Percentiles rank a stretch among this genome's conserved stretches.
These are phyloP conservation scores for Daldinia eschscholtzii DNA, from an alignment of 2,329 filamentous ascomycete species.

Conservation along the genomic window DNA sequence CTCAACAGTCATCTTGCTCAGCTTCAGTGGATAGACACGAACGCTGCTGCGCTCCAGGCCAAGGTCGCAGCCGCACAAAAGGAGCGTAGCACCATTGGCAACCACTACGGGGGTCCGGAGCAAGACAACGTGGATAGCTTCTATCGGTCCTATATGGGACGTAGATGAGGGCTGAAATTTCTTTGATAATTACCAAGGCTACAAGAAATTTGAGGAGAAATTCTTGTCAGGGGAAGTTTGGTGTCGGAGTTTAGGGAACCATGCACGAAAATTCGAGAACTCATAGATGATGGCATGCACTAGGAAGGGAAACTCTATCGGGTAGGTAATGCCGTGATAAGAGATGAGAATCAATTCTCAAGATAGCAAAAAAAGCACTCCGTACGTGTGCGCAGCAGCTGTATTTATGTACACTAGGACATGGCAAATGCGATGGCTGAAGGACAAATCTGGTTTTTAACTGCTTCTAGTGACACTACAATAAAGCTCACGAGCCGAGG, in stretches of 20 bases:
- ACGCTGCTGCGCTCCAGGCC: slow-evolving; percentile 81
- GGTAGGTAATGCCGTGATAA: slow-evolving; percentile 26
- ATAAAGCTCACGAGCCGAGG: slow-evolving; percentile 26
- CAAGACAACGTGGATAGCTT: slow-evolving; percentile 87
- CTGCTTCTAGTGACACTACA: slow-evolving; percentile 22
- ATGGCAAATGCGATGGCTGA: slow-evolving; percentile 37
- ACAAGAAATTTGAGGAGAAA: background rate
- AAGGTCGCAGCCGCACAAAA: slow-evolving; percentile 89
- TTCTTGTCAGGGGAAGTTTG: slow-evolving; percentile 17
- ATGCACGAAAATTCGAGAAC: slow-evolving; percentile 25
- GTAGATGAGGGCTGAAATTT: slow-evolving; percentile 53
- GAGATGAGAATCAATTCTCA: slow-evolving; percentile 38
- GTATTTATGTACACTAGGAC: slow-evolving; percentile 51
- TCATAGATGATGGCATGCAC: slow-evolving; percentile 22
- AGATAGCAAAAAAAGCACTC: slow-evolving; percentile 36
- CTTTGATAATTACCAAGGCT: slow-evolving; percentile 1
- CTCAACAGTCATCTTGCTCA: slow-evolving; percentile 93
- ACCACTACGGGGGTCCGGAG: slow-evolving; percentile 70
- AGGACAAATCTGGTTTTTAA: slow-evolving; percentile 32
- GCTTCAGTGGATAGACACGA: slow-evolving; percentile 92
- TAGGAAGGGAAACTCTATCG: slow-evolving; percentile 22
- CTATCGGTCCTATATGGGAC: slow-evolving; percentile 87
- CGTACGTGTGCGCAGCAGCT: slow-evolving; percentile 29
- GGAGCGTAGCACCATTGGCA: slow-evolving; percentile 73
- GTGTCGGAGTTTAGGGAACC: slow-evolving; percentile 19